Percentiles rank a stretch among this genome's conserved stretches.
Evolutionary conservation across 2,329 filamentous ascomycete species (phyloP).

Genomic region (Berkeleyomyces basicola): DNA sequence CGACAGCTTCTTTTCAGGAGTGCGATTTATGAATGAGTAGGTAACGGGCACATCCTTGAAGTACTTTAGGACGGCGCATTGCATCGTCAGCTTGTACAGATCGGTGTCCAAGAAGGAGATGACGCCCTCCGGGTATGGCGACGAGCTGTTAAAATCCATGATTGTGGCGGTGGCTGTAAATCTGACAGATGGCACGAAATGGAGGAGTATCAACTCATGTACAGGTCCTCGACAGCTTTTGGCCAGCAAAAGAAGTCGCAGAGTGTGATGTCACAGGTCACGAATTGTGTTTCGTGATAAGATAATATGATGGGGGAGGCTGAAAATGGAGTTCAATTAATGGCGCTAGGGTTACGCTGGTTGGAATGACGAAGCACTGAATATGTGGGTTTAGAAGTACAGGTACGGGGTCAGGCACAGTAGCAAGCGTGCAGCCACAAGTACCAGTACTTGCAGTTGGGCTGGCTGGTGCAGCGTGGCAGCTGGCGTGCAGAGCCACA

Average conservation of each 20-base stretch:
- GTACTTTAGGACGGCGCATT: conserved; percentile 88
- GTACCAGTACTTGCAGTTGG: too few species aligned
- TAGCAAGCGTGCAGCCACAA: too few species aligned
- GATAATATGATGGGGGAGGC: background rate
- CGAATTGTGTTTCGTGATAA: background rate
- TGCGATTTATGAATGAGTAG: conserved; percentile 91
- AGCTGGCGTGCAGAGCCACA: background rate
- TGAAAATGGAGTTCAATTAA: background rate
- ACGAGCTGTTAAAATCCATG: conserved; percentile 52
- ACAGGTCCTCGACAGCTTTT: background rate
- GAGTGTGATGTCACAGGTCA: background rate
- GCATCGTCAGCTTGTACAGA: conserved; percentile 97
- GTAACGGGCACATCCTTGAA: conserved; percentile 71
- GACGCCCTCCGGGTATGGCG: conserved; percentile 56
- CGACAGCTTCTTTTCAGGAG: conserved; percentile 80
- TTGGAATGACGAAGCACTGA: background rate
- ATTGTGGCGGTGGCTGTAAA: conserved; percentile 1
- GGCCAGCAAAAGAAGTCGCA: background rate
- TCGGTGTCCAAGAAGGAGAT: conserved; percentile 70
- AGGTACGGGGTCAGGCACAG: too few species aligned
- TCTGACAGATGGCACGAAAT: background rate
- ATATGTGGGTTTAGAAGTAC: background rate
- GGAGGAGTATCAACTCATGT: too few species aligned
- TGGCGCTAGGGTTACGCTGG: background rate
- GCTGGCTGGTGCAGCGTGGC: too few species aligned